A percentile compares a stretch with the other conserved stretches of the same genome.
These are phyloP conservation scores for Cyberlindnera subsufficiens DNA, from an alignment of 805 yeast species.

Conservation along the genomic window DNA sequence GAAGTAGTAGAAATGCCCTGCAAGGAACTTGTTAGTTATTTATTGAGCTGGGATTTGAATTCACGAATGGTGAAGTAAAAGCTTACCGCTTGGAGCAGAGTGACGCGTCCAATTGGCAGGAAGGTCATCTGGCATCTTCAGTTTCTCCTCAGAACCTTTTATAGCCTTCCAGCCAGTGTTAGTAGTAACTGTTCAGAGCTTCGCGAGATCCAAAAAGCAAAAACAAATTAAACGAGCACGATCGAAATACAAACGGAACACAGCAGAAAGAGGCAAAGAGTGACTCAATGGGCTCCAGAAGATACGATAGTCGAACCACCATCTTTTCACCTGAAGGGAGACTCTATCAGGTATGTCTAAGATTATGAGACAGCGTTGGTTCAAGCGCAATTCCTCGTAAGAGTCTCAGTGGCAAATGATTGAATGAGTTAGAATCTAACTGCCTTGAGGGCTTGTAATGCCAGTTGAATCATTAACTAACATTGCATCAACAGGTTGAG, in stretches of 20 bases:
- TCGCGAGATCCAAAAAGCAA: too few species aligned
- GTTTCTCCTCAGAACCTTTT: too few species aligned
- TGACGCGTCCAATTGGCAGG: constrained; percentile 1
- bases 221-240: background rate
- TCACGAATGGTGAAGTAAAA: background rate
- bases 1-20: constrained; percentile 32
- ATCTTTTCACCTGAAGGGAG: constrained; percentile 99
- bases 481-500: constrained; percentile 51
- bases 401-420: background rate
- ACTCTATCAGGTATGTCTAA: constrained; percentile 68
- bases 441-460: too few species aligned
- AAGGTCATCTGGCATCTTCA: background rate
- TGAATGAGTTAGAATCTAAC: too few species aligned
- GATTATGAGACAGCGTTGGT: background rate
- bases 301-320: constrained; percentile 98
- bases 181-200: too few species aligned
- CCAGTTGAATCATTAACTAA: constrained; percentile 4
- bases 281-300: constrained; percentile 67
- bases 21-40: background rate
- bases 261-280: background rate
- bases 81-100: background rate
- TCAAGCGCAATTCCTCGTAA: background rate
- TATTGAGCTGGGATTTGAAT: background rate
- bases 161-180: too few species aligned
- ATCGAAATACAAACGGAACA: background rate